Evolutionary conservation across 805 yeast genomes (phyloP), one percentile per base, ranked within the genome.

Genomic region (Schizosaccharomyces lindneri): DNA sequence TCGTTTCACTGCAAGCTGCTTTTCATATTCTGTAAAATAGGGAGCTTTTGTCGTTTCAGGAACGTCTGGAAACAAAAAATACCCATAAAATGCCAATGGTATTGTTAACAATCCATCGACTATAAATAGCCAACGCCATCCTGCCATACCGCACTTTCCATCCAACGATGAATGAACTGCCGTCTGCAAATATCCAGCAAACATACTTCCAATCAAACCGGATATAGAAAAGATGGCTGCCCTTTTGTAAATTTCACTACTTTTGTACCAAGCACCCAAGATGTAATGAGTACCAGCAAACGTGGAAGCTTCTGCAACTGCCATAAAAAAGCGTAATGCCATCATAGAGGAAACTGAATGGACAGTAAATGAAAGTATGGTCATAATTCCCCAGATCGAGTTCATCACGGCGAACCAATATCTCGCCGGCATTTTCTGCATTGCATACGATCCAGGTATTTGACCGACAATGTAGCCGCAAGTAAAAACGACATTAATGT

Each of bases 71-170:
- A 79, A 70, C 43, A 78, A 71, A 60, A 73, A 71, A 67, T 76
- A 76, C 6, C 79, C 76, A 59, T 76, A 62, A 5, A 78, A 72
- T 55, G 78, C 75, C 59, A 74, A 65, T 59, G 72, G 71, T 62
- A 78, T 75, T 11, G 84, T 80, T 62, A 77, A 73, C 2, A 74
- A 73, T 55, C 84, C 84, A 68, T 79, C 82, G 57, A 80, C 76
- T 60, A 79, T 71, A 65, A 80, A 80, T 55, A 79, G 73, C 77
- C 79, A 80, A 67, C 80, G 72, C 83, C 83, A 80, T 13, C 76
- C 72, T 59, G 74, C 69, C 36, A 75, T 65, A 17, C 79, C 78
- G 24, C 70, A 69, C 43, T 61, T 63, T 5, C 76, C 75, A 61
- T 75, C 76, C 70, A 75, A 68, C 59, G 72, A 70, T 51, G 76